Base-by-base conservation (phyloP, 495 filamentous ascomycete genomes). In the Penicillium herquei region DNA sequence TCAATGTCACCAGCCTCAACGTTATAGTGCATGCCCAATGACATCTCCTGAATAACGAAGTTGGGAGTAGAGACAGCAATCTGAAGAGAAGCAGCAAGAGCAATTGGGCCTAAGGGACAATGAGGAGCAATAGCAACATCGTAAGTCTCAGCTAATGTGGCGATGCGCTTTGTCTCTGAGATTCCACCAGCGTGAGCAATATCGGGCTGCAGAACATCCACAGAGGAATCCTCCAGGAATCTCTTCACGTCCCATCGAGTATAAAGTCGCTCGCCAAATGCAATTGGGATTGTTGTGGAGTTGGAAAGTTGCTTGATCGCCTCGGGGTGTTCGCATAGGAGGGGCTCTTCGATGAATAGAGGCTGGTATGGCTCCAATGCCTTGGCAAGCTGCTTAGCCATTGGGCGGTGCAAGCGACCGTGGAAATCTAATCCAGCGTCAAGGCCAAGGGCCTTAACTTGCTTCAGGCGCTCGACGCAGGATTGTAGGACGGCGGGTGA, bases 31-130 rank as follows among this genome's bases (percentile, higher is more conserved):
- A 92, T 92, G 1, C 87, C 89, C 45, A 90, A 61, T 33, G 82
- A 83, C 89, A 92, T 92, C 73, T 92, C 89, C 65, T 91, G 89
- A 48, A 92, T 92, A 17, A 80, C 84, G 69, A 90, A 90, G 65
- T 92, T 92, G 3, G 87, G 75, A 16, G 77, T 84, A 5, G 74
- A 71, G 14, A 87, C 70, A n/a, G 80, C 86, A 31, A 92, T 77
- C 61, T 91, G 88, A 45, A 91, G 72, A 45, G 80, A 87, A 5
- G 89, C 89, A 1, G 89, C 89, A 34, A 92, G 69, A 1, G 89
- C 87, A 54, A 92, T 87, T 0, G 89, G 89, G 0, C 89, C 89
- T 2, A 92, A 67, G 0, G 89, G 89, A 63, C 89, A 92, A 67
- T 92, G 89, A 3, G 89, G 89, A 10, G 89, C 89, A 34, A 92